Evolutionary conservation across 2,329 filamentous ascomycete genomes (phyloP).

Genomic region (Fusarium dimerum): DNA sequence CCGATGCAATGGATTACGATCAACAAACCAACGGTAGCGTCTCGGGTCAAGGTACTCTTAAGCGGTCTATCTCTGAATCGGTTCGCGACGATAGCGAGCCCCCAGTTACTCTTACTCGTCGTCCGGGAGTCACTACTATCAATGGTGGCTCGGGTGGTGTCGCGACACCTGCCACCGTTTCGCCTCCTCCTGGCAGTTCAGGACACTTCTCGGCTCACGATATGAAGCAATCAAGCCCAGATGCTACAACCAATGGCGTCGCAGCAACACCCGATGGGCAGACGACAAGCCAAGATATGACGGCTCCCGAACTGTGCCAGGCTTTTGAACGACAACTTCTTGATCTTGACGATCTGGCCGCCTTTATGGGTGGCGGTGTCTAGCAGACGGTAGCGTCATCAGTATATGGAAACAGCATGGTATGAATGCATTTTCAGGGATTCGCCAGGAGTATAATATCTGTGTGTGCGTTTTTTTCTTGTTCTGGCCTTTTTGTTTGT

Average conservation of each 20-base stretch:
- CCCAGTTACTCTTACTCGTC: slow-evolving; percentile 48
- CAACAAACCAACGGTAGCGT: slow-evolving; percentile 35
- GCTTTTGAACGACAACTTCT: slow-evolving; percentile 62
- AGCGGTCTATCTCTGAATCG: slow-evolving; percentile 41
- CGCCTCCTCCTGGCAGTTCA: slow-evolving; percentile 39
- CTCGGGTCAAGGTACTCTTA: slow-evolving; percentile 32
- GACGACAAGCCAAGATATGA: slow-evolving; percentile 53
- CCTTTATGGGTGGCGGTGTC: slow-evolving; percentile 64
- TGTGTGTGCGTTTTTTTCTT: too few species aligned
- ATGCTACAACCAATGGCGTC: slow-evolving; percentile 33
- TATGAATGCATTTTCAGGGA: slow-evolving; percentile 4
- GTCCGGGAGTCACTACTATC: slow-evolving; percentile 58
- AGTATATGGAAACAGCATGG: slow-evolving; percentile 3
- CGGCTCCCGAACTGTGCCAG: slow-evolving; percentile 56
- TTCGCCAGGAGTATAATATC: slow-evolving; percentile 12
- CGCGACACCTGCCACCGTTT: slow-evolving; percentile 48
- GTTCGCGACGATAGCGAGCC: slow-evolving; percentile 56
- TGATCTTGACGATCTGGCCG: slow-evolving; percentile 61
- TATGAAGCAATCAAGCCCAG: slow-evolving; percentile 40
- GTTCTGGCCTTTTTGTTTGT: too few species aligned
- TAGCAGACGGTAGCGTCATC: slow-evolving; percentile 26
- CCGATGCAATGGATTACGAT: slow-evolving; percentile 61
- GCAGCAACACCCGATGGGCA: slow-evolving; percentile 34
- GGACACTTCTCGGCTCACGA: slow-evolving; percentile 32
- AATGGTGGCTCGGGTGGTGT: slow-evolving; percentile 56